Conservation (phyloP, 129 eudicot species). For the Sambucus nigra region DNA sequence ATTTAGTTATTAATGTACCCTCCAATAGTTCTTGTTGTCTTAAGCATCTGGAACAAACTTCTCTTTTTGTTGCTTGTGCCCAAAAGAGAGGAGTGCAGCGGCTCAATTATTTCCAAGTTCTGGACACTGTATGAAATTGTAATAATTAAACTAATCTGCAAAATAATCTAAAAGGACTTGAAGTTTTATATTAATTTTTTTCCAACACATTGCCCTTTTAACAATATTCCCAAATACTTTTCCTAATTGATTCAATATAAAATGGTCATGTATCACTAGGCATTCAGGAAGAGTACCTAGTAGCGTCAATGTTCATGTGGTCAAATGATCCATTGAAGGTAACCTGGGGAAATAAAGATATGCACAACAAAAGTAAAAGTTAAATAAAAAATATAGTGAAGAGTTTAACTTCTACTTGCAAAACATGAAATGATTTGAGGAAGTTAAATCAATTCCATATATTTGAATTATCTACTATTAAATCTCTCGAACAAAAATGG, state of each 20-base stretch:
- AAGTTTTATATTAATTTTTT: background rate
- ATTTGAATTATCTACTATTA: too few species aligned
- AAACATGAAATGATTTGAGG: background rate
- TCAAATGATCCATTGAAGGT: conserved; percentile 98
- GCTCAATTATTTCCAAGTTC: conserved; percentile 92
- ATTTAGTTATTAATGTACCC: conserved; percentile 47
- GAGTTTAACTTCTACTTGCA: background rate
- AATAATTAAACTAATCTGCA: conserved; percentile 1
- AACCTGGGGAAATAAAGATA: conserved; percentile 46
- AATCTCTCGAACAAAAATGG: too few species aligned
- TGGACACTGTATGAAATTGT: conserved; percentile 47
- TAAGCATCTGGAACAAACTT: conserved; percentile 88
- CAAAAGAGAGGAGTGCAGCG: conserved; percentile 60
- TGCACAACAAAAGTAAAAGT: background rate
- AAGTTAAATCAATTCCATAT: background rate
- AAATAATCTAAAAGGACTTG: background rate
- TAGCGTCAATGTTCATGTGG: conserved; percentile 94
- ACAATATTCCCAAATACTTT: background rate
- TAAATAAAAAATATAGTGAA: background rate
- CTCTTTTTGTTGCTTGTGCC: conserved; percentile 89
- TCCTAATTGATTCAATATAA: conserved; percentile 3
- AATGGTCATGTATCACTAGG: background rate
- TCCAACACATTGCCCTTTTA: conserved; percentile 1
- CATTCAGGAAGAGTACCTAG: conserved; percentile 45
- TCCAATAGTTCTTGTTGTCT: conserved; percentile 86